Evolutionary conservation across 140 eudicot genomes (phyloP), one percentile per base, ranked within the genome.

Genomic region (Stevia rebaudiana): DNA sequence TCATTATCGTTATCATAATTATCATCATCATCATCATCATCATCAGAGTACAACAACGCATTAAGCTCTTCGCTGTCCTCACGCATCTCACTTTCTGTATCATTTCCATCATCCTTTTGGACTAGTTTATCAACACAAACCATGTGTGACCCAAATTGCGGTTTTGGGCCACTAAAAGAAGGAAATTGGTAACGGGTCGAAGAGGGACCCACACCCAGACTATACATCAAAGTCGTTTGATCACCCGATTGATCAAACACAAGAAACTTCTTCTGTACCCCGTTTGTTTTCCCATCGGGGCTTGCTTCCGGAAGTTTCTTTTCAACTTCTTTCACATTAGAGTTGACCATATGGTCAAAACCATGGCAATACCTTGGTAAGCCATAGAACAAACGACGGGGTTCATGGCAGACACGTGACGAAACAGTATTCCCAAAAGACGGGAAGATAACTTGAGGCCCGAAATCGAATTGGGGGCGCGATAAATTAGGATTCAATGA

Each of bases 221-320:
- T 83, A 41, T 73, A 85, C 2, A 91, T 69, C 47, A 91, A 15
- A 19, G 95, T 91, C 13, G 95, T 91, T 49, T 79, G 76, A 70
- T 87, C 83, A 60, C 89, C 91, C 8, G 91, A 84, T 70, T 84
- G 95, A 81, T 91, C 98, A 67, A 91, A 91, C 42, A 91, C 95
- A 41, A 91, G 89, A 46, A 84, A 91, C 59, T 76, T 78, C 74
- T 91, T 91, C 24, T 42, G 85, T 44, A 76, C 33, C 25, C 42
- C 72, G 11, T 50, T 71, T 37, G 18, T 66, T 71, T 73, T 76
- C 63, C 17, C 65, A 52, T 10, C 35, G 7, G 72, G 61, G 58
- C 47, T 31, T 28, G 60, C 18, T 51, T 52, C 48, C 12, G 63
- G 77, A 31, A 51, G 37, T 13, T 53, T 65, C 41, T 49, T 74